Base-by-base conservation (phyloP, 768 basidiomycete species). In the Agaricus subrufescens region DNA sequence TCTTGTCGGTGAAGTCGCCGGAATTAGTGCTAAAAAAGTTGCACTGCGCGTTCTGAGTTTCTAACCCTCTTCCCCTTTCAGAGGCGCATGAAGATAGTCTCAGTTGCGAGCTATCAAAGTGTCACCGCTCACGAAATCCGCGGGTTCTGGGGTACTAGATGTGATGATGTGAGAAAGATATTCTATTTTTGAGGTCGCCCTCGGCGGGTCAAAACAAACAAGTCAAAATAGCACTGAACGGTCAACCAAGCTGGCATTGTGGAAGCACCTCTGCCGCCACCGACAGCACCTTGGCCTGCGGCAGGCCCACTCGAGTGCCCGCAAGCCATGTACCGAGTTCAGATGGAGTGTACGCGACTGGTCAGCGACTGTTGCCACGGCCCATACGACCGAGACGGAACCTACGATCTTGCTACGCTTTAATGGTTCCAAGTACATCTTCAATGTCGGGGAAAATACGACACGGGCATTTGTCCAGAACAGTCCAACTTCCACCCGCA, bases 371-470 rank as follows among this genome's bases (percentile, higher is more conserved):
- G 81, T 87, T 19, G 71, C 86, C 54, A 81, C 78, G 39, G 69
- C 80, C 0, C 62, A 75, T 14, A 80, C 86, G 2, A 82, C 83
- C 50, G 94, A 98, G 71, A 89, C 94, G 1, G 85, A 92, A 60
- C 86, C 94, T 0, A 80, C 87, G 8, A 71, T 97, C 25, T 71
- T 88, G 57, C 69, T 96, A 60, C 75, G 79, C 0, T 94, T 93
- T 67, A 87, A 90, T 61, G 75, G 78, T 50, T 85, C 81, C 11
- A 88, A 91, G 62, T 98, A 94, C 62, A 77, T 95, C 39, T 93
- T 98, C 78, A 94, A 94, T 69, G 83, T 78, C 19, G 87, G 90
- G 6, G 94, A 96, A 68, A 88, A 87, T 56, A 84, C 87, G 2
- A 85, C 83, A 44, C 75, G 95, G 39, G 72, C 87, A 0, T 89